Evolutionary conservation across 129 eudicot species (phyloP).

Genomic region (Oenanthe sinensis): DNA sequence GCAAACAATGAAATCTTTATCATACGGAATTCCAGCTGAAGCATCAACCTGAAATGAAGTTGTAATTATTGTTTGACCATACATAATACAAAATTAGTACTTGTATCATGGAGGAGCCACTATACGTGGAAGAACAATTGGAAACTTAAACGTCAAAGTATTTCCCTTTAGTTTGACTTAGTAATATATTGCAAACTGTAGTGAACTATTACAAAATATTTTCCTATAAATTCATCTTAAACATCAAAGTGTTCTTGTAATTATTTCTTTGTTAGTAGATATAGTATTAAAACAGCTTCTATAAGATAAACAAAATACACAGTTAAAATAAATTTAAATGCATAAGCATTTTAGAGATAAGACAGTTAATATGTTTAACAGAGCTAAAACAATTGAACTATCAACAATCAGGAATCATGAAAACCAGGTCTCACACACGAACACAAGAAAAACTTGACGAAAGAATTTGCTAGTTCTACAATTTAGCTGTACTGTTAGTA

Average conservation of each 20-base stretch:
- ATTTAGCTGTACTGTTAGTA: background rate
- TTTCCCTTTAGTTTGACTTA: background rate
- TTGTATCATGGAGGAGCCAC: background rate
- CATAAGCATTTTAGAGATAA: background rate
- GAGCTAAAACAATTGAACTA: background rate
- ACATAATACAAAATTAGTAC: background rate
- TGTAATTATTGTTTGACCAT: background rate
- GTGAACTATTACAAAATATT: background rate
- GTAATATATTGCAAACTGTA: background rate
- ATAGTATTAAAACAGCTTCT: background rate
- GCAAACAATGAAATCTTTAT: conserved; percentile 82
- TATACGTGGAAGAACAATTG: background rate
- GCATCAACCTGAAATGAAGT: conserved; percentile 50
- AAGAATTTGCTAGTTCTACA: background rate
- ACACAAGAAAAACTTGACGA: background rate
- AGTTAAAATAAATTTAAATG: background rate
- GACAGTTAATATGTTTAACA: background rate
- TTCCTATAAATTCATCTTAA: background rate
- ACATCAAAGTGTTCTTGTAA: no score
- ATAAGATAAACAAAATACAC: background rate
- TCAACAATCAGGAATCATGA: background rate
- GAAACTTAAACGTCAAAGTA: background rate
- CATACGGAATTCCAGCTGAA: conserved; percentile 83
- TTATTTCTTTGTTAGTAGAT: no score
- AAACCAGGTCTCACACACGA: background rate